Conservation (phyloP, 768 basidiomycete species). For the Amanita subjunquillea region DNA sequence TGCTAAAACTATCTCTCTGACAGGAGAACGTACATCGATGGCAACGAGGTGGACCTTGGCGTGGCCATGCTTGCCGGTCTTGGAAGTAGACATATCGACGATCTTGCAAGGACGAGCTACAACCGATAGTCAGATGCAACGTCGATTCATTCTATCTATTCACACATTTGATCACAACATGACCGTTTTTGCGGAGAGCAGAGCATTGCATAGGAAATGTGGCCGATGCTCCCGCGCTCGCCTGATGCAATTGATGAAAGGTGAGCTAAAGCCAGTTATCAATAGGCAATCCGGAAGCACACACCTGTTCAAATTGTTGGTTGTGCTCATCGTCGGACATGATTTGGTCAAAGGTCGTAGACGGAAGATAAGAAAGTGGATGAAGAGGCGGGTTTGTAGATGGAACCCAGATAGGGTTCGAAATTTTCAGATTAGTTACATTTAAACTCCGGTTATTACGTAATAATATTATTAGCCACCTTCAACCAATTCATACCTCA, state of each 20-base stretch:
- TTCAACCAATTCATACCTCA: neutral
- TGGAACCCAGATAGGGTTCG: slow-evolving; percentile 9
- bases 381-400: slow-evolving; percentile 11
- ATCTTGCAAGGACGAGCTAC: slow-evolving; percentile 93
- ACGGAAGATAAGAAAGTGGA: slow-evolving; percentile 10
- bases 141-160: neutral
- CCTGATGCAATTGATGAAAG: slow-evolving; percentile 28
- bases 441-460: slow-evolving; percentile 23
- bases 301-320: slow-evolving; percentile 81
- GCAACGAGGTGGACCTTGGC: slow-evolving; percentile 98
- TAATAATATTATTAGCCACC: slow-evolving; percentile 7
- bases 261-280: neutral
- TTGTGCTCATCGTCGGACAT: slow-evolving; percentile 90
- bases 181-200: slow-evolving; percentile 85
- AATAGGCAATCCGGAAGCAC: slow-evolving; percentile 10
- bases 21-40: slow-evolving; percentile 68
- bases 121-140: slow-evolving; percentile 2
- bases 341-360: slow-evolving; percentile 6
- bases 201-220: slow-evolving; percentile 94
- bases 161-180: slow-evolving; percentile 90
- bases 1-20: slow-evolving; percentile 4
- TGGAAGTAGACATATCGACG: slow-evolving; percentile 98
- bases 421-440: slow-evolving; percentile 20
- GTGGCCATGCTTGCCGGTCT: slow-evolving; percentile 99
- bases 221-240: slow-evolving; percentile 62